Conservation (phyloP, 352 stramenopile genomes). For the Phytopythium cucurbitacearum region DNA sequence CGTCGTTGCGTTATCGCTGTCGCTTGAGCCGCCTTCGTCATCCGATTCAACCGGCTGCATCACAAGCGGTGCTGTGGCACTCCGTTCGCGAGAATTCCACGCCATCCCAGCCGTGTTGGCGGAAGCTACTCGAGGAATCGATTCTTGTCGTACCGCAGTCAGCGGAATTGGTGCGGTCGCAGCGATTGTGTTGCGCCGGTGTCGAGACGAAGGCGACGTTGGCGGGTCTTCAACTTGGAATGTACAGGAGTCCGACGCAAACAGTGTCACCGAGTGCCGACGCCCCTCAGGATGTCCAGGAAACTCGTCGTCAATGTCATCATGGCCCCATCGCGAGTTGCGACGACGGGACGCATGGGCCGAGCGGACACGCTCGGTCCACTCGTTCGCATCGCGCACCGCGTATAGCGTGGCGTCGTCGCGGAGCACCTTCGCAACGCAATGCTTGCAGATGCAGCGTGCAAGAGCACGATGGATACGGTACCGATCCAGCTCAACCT, state of each 20-base stretch:
- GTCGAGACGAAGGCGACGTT: constrained; percentile 4
- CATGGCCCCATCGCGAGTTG: constrained; percentile 27
- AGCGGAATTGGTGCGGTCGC: neutral
- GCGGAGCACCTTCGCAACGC: constrained; percentile 40
- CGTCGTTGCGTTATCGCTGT: neutral
- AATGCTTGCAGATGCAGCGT: constrained; percentile 60
- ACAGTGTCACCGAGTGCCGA: constrained; percentile 23
- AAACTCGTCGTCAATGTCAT: constrained; percentile 30
- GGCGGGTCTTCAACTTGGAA: constrained; percentile 16
- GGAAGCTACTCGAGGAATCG: neutral
- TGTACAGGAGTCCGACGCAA: constrained; percentile 12
- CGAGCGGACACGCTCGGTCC: neutral
- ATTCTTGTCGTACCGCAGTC: neutral
- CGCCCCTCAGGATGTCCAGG: constrained; percentile 14
- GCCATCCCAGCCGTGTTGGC: constrained; percentile 1
- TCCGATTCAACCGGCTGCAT: neutral
- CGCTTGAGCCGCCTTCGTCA: neutral
- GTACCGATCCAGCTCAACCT: constrained; percentile 29
- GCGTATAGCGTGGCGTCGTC: constrained; percentile 51
- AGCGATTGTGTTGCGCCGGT: constrained; percentile 9
- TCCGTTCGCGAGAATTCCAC: constrained; percentile 3
- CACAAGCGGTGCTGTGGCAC: constrained; percentile 2
- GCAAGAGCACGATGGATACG: constrained; percentile 11
- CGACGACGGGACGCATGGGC: neutral
- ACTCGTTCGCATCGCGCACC: constrained; percentile 27